A percentile compares a stretch with the other conserved stretches of the same genome.
Evolutionary conservation across 768 basidiomycete species (phyloP).

Genomic region (Suillus discolor): DNA sequence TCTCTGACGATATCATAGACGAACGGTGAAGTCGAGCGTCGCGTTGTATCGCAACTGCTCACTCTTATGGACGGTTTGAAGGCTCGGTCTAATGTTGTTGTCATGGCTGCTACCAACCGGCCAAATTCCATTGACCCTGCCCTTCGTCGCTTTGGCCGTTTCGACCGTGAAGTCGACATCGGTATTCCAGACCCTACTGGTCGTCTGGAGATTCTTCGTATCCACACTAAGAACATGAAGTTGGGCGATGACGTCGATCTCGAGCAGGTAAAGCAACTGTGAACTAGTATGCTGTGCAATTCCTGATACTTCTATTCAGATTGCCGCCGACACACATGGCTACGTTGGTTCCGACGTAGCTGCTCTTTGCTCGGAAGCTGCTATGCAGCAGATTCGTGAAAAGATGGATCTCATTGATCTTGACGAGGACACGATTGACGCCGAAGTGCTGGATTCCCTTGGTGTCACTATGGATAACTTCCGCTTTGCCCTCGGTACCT

Average conservation of each 20-base stretch:
- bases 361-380: slow-evolving; percentile 97
- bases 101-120: slow-evolving; percentile 99
- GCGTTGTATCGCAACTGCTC: slow-evolving; percentile 96
- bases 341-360: slow-evolving; percentile 99
- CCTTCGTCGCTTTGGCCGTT: slow-evolving; percentile 97
- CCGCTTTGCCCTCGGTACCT: slow-evolving; percentile 96
- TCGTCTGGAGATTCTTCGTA: slow-evolving; percentile 97
- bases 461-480: slow-evolving; percentile 99
- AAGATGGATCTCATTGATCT: slow-evolving; percentile 99
- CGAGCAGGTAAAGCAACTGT: slow-evolving; percentile 64
- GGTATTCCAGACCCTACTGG: slow-evolving; percentile 99
- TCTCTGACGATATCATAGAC: slow-evolving; percentile 54
- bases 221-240: slow-evolving; percentile 99
- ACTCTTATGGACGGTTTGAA: slow-evolving; percentile 99
- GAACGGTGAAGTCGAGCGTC: slow-evolving; percentile 99
- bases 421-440: slow-evolving; percentile 98
- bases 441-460: slow-evolving; percentile 97
- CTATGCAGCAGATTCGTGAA: slow-evolving; percentile 99
- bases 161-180: slow-evolving; percentile 99
- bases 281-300: slow-evolving; percentile 9
- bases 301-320: slow-evolving; percentile 45
- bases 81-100: slow-evolving; percentile 98
- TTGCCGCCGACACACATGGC: slow-evolving; percentile 98
- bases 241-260: slow-evolving; percentile 94
- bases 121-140: slow-evolving; percentile 99